Evolutionary conservation across 164 flowering plant species (phyloP), one percentile per base, ranked within the genome.

Genomic region (Vitis rotundifolia): DNA sequence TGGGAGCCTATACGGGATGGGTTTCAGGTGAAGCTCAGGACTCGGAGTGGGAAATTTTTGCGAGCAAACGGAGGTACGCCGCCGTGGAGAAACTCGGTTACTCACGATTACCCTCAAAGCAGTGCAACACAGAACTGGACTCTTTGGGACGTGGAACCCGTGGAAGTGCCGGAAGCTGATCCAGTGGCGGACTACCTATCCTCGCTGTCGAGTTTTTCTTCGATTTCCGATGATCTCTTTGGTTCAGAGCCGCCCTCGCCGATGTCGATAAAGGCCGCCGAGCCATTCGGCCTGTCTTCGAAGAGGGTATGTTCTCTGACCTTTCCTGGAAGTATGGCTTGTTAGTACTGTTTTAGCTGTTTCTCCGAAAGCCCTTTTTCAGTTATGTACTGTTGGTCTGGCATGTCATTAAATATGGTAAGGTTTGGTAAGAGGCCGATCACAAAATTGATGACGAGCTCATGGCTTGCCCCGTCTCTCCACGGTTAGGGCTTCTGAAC

Each of bases 1-100:
- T 93, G 97, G 94, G 85, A 87, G 71, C 90, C 92, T 0, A 69
- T 86, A 3, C 67, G 88, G 10, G 94, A 93, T 69, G 98, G 93
- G 18, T 87, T 86, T 68, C 91, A 87, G 64, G 79, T 89, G 48
- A 85, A 74, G 75, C 74, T 93, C 54, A 83, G 59, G 74, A 73
- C 77, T 2, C 63, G 65, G 63, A 76, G 73, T 11, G 92, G 94
- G 10, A 88, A 72, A 55, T 86, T 60, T 44, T 61, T 93, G 73
- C 63, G 97, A 7, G 98, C 79, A 0, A 93, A 91, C 77, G 97
- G 98, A 1, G 92, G 89, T 8, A 64, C 84, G 53, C 89, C 84
- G 53, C 98, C 98, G 51, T 90, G 97, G 98, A 70, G 92, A 56
- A 87, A 85, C 77, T 73, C 90, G 18, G 72, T 93, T 6, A 91